These are phyloP conservation scores for Botrytis squamosa DNA, from an alignment of 2,329 filamentous ascomycete genomes.

Conservation along the genomic window DNA sequence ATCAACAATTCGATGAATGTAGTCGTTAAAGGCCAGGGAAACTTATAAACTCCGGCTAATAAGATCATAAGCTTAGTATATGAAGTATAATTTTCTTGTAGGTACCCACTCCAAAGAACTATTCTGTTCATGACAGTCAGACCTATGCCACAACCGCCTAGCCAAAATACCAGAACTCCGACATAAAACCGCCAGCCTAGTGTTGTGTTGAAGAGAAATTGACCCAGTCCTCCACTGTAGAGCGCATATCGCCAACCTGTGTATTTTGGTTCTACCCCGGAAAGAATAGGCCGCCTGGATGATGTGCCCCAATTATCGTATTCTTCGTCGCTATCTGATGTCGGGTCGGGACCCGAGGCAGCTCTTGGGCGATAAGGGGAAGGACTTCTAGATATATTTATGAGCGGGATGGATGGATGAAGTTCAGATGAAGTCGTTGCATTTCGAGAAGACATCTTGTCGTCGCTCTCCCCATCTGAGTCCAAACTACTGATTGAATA, in stretches of 20 bases:
- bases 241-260: conserved; percentile 40
- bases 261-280: conserved; percentile 31
- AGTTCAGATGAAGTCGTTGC: conserved; percentile 26
- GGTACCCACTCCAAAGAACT: conserved; percentile 46
- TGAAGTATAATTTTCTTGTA: conserved; percentile 35
- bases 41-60: conserved; percentile 49
- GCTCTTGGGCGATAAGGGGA: conserved; percentile 47
- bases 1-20: conserved; percentile 51
- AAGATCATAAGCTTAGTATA: conserved; percentile 36
- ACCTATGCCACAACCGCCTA: conserved; percentile 48
- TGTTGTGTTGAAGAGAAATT: conserved; percentile 48
- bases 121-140: conserved; percentile 51
- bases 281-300: conserved; percentile 39
- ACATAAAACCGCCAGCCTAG: conserved; percentile 50
- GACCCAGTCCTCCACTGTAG: conserved; percentile 46
- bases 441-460: conserved; percentile 33
- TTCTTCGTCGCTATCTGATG: conserved; percentile 47
- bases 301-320: conserved; percentile 40
- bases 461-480: conserved; percentile 28
- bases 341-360: conserved; percentile 37
- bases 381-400: conserved; percentile 46
- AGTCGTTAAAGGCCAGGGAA: conserved; percentile 52
- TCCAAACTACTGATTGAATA: conserved; percentile 34
- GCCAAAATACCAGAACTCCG: conserved; percentile 48
- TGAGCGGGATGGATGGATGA: conserved; percentile 43